These are phyloP conservation scores for Ogataea pignaliae DNA, from an alignment of 805 yeast genomes.

Conservation along the genomic window DNA sequence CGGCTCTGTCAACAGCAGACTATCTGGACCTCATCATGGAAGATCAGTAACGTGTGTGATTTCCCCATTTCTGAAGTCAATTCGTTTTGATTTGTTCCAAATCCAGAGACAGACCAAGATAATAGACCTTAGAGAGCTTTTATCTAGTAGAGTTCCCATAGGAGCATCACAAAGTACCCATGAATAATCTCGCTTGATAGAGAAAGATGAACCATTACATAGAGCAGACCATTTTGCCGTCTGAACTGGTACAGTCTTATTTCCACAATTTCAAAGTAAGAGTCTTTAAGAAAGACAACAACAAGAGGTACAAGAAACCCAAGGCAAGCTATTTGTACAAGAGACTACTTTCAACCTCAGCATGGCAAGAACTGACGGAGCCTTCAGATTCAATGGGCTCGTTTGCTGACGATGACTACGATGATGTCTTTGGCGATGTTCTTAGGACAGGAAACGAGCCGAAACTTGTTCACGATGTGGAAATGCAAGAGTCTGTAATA, in stretches of 20 bases:
- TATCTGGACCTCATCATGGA: too few species aligned
- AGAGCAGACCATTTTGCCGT: conserved; percentile 23
- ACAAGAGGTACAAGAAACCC: conserved; percentile 9
- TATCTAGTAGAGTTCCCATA: too few species aligned
- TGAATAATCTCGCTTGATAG: too few species aligned
- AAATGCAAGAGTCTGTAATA: neutral
- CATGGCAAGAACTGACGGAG: conserved; percentile 23
- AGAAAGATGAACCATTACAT: conserved; percentile 9
- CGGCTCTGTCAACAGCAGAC: too few species aligned
- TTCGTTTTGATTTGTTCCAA: too few species aligned
- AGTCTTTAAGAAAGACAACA: conserved; percentile 7
- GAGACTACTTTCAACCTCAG: conserved; percentile 15
- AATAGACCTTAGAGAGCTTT: too few species aligned
- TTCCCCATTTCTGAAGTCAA: too few species aligned
- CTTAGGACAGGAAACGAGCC: neutral
- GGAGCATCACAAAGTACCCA: too few species aligned
- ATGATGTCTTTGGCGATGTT: conserved; percentile 6
- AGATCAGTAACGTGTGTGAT: too few species aligned
- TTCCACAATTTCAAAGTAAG: conserved; percentile 21
- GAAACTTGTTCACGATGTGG: conserved; percentile 1
- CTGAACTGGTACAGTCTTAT: conserved; percentile 15
- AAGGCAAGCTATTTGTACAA: conserved; percentile 5
- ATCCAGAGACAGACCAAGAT: too few species aligned
- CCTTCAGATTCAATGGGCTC: conserved; percentile 22
- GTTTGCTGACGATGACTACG: conserved; percentile 16